A percentile compares a stretch with the other conserved stretches of the same genome.
Evolutionary conservation across 192 early-diverging fungal species (phyloP).

Genomic region (Coemansia sp.): DNA sequence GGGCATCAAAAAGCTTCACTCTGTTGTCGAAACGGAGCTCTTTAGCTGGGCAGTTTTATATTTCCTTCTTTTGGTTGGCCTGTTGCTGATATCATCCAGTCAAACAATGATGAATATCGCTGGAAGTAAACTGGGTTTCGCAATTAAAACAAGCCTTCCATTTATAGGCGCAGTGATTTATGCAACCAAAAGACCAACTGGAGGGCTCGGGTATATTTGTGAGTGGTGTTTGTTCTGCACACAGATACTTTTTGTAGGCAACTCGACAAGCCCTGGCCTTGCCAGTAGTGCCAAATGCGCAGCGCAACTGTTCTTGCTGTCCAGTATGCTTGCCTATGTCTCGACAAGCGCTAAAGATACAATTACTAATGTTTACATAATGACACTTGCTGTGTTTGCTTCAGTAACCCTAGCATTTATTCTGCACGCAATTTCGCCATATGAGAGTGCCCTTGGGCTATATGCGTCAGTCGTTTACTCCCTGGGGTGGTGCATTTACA

Average conservation of each 20-base stretch:
- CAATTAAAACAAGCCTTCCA: neutral
- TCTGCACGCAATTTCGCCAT: neutral
- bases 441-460: neutral
- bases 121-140: neutral
- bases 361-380: neutral
- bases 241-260: neutral
- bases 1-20: neutral
- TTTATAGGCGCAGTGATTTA: neutral
- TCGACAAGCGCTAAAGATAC: neutral
- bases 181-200: neutral
- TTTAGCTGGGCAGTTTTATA: neutral
- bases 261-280: neutral
- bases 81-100: neutral
- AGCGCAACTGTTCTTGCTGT: neutral
- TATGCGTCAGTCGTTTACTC: neutral
- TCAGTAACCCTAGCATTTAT: neutral
- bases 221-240: neutral
- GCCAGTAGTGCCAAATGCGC: neutral
- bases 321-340: neutral
- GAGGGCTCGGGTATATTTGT: neutral
- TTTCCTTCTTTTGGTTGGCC: neutral
- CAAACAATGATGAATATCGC: neutral
- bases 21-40: neutral
- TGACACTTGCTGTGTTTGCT: neutral
- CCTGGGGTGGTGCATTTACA: neutral